Conservation (phyloP, 805 yeast genomes). For the Starmerella riodocensis region DNA sequence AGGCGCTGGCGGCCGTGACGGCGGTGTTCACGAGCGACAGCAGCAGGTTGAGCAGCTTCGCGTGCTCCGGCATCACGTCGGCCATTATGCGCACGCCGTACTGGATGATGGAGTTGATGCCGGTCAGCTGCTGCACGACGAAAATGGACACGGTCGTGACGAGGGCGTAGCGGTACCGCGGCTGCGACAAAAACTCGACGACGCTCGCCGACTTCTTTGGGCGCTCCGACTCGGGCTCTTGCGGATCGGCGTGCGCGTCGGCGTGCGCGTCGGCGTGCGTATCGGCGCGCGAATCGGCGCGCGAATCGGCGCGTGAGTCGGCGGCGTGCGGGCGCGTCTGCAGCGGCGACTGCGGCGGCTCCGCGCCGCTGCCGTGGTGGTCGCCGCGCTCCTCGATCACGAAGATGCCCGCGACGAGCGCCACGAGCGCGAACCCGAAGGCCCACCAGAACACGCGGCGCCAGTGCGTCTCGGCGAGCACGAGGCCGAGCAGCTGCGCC, state of each 20-base stretch:
- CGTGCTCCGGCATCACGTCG: conserved; percentile 55
- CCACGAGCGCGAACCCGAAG: conserved; percentile 35
- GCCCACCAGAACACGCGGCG: conserved; percentile 41
- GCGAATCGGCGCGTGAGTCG: neutral
- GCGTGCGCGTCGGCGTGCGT: neutral
- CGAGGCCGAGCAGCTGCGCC: conserved; percentile 63
- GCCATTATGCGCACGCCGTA: conserved; percentile 80
- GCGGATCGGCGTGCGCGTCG: neutral
- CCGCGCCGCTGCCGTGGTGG: neutral
- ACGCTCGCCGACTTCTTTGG: conserved; percentile 14
- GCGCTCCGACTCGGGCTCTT: neutral
- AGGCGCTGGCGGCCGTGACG: conserved; percentile 64
- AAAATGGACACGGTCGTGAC: conserved; percentile 58
- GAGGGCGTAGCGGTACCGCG: conserved; percentile 44
- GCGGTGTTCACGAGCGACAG: conserved; percentile 30
- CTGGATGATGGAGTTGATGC: conserved; percentile 82
- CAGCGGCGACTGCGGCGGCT: neutral
- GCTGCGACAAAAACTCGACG: conserved; percentile 37
- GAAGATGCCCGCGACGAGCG: neutral
- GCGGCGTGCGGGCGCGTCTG: neutral
- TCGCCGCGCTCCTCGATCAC: neutral
- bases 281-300: neutral
- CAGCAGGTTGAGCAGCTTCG: conserved; percentile 48
- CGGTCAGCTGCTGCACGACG: conserved; percentile 80
- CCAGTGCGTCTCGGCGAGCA: conserved; percentile 63